Evolutionary conservation across 345 rosid genomes (phyloP).

Genomic region (Citrus inodora): DNA sequence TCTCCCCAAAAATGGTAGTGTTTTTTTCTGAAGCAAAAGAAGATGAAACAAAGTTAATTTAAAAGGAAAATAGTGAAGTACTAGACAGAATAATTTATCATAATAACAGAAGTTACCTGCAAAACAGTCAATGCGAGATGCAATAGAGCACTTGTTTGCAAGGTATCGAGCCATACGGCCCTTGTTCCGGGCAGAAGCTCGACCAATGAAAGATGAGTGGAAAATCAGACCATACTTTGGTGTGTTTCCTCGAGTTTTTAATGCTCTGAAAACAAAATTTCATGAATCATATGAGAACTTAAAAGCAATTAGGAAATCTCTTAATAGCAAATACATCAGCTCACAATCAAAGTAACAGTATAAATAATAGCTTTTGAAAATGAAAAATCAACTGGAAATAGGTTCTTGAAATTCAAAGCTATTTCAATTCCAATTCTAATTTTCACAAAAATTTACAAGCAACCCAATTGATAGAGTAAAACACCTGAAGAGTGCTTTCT

Average conservation of each 20-base stretch:
- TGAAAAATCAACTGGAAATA: neutral
- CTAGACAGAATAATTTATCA: neutral
- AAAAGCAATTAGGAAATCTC: neutral
- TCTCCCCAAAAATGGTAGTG: conserved; percentile 72
- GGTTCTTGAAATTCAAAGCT: neutral
- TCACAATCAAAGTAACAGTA: neutral
- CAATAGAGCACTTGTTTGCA: conserved; percentile 95
- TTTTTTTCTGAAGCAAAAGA: conserved; percentile 43
- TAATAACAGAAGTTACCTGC: conserved; percentile 42
- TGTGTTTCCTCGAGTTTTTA: conserved; percentile 95
- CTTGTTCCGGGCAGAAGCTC: conserved; percentile 86
- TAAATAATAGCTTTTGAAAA: neutral
- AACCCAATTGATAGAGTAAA: neutral
- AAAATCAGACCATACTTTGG: conserved; percentile 94
- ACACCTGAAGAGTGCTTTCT: conserved; percentile 95
- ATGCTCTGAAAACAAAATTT: conserved; percentile 47
- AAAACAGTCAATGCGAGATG: conserved; percentile 91
- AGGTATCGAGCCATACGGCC: conserved; percentile 97
- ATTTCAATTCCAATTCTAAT: neutral
- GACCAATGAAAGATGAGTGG: conserved; percentile 90
- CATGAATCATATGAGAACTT: neutral
- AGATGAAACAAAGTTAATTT: neutral
- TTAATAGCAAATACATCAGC: neutral
- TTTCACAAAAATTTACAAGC: neutral
- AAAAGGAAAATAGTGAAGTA: neutral